Evolutionary conservation across 73 alveolate genomes (phyloP), one percentile per base, ranked within the genome.

Genomic region (Stentor roeselii): DNA sequence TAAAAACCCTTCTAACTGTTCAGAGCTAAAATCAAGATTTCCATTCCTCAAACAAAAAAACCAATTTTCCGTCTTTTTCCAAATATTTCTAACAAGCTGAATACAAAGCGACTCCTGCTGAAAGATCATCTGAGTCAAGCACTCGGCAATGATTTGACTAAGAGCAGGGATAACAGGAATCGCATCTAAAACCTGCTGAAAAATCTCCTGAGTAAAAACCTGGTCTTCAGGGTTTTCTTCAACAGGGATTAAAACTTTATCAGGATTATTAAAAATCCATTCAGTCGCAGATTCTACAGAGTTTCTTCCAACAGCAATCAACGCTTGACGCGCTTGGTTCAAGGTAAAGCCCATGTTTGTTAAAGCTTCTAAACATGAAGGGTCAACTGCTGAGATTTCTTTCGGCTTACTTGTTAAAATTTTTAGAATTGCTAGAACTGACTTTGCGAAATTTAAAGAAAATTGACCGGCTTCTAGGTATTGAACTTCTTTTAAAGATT

Each of bases 191-290:
- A 67, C 41, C 37, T 27, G 21, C 14, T 30, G 80, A 32, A 27
- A 40, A 32, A 67, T 36, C 11, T n/a, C 0, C 14, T 67, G 42
- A 30, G 34, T 21, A 67, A 11, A 21, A 1, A 67, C 34, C 0
- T 21, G 14, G 50, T 14, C 0, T 0, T 15, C 14, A 67, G 80
- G 80, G 21, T 67, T 40, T 67, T n/a, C 80, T 67, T 67, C 37
- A 27, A 40, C 42, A 67, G 80, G 67, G 6, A 40, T 15, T 27
- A 21, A 21, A 30, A 32, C 37, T 34, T 27, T 67, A 36, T 76
- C 75, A 76, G 84, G 84, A 35, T 76, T 78, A 21, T 34, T 39
- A 37, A 76, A 76, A 76, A 76, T 37, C 85, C 84, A 76, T 35
- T 76, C 84, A 27, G 39, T 37, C 39, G 84, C 84, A 14, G n/a